Conservation (phyloP, 768 basidiomycete species). For the Leccinum sublutescens region DNA sequence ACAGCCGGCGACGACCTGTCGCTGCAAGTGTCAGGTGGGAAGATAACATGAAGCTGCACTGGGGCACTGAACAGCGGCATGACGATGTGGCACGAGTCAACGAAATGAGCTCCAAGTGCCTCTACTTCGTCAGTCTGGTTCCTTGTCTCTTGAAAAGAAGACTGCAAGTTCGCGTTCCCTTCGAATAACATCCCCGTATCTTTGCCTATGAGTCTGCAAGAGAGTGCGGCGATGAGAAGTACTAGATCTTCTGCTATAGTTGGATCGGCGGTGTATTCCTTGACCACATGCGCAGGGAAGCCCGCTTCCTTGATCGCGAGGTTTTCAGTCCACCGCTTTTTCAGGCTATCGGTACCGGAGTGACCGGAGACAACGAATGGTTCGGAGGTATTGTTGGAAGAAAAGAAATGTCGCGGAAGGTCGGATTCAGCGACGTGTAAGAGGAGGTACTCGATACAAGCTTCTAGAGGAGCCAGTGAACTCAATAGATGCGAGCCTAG, state of each 20-base stretch:
- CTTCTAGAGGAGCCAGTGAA: constrained; percentile 63
- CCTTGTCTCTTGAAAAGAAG: constrained; percentile 13
- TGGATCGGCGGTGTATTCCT: constrained; percentile 43
- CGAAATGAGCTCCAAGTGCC: constrained; percentile 55
- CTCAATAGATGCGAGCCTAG: constrained; percentile 61
- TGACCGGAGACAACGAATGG: constrained; percentile 68
- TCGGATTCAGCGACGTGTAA: constrained; percentile 86
- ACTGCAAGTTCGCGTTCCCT: constrained; percentile 29
- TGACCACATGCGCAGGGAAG: constrained; percentile 72
- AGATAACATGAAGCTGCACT: constrained; percentile 64
- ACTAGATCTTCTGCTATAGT: constrained; percentile 48
- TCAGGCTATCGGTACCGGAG: constrained; percentile 60
- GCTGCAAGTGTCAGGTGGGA: constrained; percentile 40
- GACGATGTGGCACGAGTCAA: constrained; percentile 46
- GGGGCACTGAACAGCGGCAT: constrained; percentile 66
- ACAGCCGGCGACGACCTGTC: constrained; percentile 59
- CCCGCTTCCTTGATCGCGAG: constrained; percentile 81
- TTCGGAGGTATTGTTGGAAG: constrained; percentile 61
- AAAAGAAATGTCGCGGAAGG: constrained; percentile 70
- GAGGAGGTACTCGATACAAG: constrained; percentile 81
- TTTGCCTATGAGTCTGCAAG: constrained; percentile 53
- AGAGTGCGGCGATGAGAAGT: constrained; percentile 52
- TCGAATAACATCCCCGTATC: constrained; percentile 31
- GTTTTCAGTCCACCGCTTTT: constrained; percentile 77
- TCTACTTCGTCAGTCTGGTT: constrained; percentile 42